These are phyloP conservation scores for Hypoxylon fragiforme DNA, from an alignment of 495 filamentous ascomycete genomes.

Conservation along the genomic window DNA sequence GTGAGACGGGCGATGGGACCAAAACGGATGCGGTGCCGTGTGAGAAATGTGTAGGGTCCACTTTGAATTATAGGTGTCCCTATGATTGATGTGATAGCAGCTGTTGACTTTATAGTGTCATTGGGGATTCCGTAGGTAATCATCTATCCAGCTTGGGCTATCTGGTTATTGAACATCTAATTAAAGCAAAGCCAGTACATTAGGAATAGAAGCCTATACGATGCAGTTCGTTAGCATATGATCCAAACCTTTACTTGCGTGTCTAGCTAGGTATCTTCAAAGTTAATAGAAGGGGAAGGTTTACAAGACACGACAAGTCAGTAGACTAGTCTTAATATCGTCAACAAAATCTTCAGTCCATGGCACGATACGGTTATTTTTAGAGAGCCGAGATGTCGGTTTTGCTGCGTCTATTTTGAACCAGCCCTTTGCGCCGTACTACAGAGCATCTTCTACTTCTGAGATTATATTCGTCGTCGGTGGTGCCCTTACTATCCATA, in stretches of 20 bases:
- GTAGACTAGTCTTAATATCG: not conserved
- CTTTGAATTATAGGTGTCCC: not conserved
- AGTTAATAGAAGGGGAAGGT: not conserved
- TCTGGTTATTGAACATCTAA: not conserved
- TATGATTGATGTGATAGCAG: not conserved
- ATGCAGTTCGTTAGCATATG: not conserved
- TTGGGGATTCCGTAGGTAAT: not conserved
- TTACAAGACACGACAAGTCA: not conserved
- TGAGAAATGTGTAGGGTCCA: not conserved
- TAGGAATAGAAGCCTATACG: not conserved
- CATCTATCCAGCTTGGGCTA: not conserved
- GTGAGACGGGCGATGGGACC: not conserved
- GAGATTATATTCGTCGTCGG: not conserved
- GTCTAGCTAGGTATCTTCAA: not conserved
- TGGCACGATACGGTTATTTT: not conserved
- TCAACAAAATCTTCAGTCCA: not conserved
- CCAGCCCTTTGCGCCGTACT: not conserved
- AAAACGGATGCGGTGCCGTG: not conserved
- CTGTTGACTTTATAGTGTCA: not conserved
- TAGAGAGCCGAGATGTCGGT: not conserved
- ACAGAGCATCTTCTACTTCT: not conserved
- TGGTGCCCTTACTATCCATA: not conserved
- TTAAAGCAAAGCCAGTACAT: not conserved
- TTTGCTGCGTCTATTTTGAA: not conserved
- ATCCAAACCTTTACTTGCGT: not conserved